These are phyloP conservation scores for Pholiota conissans DNA, from an alignment of 768 basidiomycete species.

Conservation along the genomic window DNA sequence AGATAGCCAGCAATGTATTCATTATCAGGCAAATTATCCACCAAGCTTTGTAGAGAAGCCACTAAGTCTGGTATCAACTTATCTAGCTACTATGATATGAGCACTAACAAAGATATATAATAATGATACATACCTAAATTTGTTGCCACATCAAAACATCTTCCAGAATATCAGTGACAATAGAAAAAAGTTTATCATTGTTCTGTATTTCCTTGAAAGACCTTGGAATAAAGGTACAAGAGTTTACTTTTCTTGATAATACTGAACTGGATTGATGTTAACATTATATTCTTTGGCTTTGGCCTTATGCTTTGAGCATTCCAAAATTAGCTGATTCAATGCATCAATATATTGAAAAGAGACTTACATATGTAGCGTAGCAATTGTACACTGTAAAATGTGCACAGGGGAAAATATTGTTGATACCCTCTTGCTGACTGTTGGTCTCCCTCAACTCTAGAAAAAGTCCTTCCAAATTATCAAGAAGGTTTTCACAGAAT, in stretches of 20 bases:
- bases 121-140: neutral
- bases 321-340: neutral
- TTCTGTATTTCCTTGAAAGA: neutral
- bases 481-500: neutral
- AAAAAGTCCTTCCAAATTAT: neutral
- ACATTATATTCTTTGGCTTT: neutral
- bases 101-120: neutral
- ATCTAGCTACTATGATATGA: neutral
- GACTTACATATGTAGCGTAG: neutral
- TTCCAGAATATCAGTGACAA: neutral
- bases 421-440: neutral
- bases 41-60: neutral
- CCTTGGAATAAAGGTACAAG: neutral
- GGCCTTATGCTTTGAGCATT: neutral
- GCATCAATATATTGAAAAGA: neutral
- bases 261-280: neutral
- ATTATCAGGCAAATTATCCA: neutral
- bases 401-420: neutral
- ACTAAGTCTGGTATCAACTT: neutral
- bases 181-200: neutral
- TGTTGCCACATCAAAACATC: neutral
- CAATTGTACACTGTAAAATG: neutral
- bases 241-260: neutral
- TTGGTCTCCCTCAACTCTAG: neutral
- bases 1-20: neutral